Percentiles rank a stretch among this genome's conserved stretches.
phyloP scores from a whole-genome alignment of 1,284 basidiomycete genomes.

The Boletellus dicymbophilus region DNA sequence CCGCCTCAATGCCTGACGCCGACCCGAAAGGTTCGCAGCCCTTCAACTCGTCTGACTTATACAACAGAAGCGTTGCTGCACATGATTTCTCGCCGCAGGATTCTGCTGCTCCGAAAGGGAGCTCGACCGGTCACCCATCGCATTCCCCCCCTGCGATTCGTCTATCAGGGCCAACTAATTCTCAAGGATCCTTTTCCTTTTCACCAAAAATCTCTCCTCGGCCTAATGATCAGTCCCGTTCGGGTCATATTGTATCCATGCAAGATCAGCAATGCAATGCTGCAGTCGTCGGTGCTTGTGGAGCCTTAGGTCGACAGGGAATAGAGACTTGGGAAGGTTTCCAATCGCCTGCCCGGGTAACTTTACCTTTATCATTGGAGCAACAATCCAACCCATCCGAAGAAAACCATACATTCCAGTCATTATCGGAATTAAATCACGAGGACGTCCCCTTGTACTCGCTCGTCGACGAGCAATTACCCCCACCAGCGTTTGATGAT shows the following conservation, averaged over 20 bases:
- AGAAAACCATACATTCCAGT: not conserved
- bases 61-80: slow-evolving; percentile 15
- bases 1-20: slow-evolving; percentile 5
- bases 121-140: not conserved
- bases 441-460: slow-evolving; percentile 27
- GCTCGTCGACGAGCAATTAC: slow-evolving; percentile 23
- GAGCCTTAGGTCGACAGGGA: not conserved
- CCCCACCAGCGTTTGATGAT: slow-evolving; percentile 29
- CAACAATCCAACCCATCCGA: slow-evolving; percentile 3
- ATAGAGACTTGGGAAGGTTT: not conserved
- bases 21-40: not conserved
- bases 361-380: not conserved
- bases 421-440: slow-evolving; percentile 4
- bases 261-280: not conserved
- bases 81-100: not conserved
- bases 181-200: not conserved
- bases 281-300: not conserved
- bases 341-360: not conserved
- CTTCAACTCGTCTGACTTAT: slow-evolving; percentile 19
- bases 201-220: not conserved
- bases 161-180: not conserved
- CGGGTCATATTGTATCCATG: not conserved
- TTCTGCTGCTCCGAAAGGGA: not conserved
- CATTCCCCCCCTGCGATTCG: not conserved
- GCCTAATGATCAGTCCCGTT: not conserved